Conservation (phyloP, 2,329 filamentous ascomycete genomes). For the Xylaria sp. region DNA sequence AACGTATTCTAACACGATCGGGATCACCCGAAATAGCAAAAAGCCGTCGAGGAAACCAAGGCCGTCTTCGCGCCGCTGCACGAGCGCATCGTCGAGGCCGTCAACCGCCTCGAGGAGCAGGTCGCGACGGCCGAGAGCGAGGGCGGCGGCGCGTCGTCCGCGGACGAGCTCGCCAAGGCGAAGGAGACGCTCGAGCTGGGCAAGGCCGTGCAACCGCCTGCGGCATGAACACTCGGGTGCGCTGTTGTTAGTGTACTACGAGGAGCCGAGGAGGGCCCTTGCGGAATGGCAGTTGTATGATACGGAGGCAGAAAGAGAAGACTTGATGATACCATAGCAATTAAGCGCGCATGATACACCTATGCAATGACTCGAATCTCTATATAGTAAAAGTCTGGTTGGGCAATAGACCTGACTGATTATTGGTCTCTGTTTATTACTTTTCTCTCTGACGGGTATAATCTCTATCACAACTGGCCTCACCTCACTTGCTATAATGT, state of each 20-base stretch:
- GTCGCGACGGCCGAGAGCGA: slow-evolving; percentile 65
- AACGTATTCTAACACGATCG: no score
- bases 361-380: not conserved
- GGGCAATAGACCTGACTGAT: not conserved
- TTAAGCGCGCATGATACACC: not conserved
- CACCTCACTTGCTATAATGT: slow-evolving; percentile 24
- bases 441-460: slow-evolving; percentile 16
- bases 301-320: not conserved
- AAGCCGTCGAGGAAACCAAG: slow-evolving; percentile 85
- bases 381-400: not conserved
- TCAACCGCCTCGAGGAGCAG: slow-evolving; percentile 74
- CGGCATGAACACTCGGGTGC: slow-evolving; percentile 25
- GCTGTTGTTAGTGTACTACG: no score
- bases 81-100: slow-evolving; percentile 70
- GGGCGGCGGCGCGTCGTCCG: slow-evolving; percentile 40
- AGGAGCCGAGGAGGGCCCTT: no score
- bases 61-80: slow-evolving; percentile 76
- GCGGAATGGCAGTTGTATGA: no score
- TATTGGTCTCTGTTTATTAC: slow-evolving; percentile 2
- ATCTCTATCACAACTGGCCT: not conserved
- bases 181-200: slow-evolving; percentile 56
- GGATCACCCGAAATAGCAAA: slow-evolving; percentile 60
- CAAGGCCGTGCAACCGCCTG: slow-evolving; percentile 42
- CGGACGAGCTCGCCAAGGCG: slow-evolving; percentile 58
- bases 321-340: slow-evolving; percentile 24